Base-by-base conservation (phyloP, 257 asterid species). In the Penstemon eatonii region DNA sequence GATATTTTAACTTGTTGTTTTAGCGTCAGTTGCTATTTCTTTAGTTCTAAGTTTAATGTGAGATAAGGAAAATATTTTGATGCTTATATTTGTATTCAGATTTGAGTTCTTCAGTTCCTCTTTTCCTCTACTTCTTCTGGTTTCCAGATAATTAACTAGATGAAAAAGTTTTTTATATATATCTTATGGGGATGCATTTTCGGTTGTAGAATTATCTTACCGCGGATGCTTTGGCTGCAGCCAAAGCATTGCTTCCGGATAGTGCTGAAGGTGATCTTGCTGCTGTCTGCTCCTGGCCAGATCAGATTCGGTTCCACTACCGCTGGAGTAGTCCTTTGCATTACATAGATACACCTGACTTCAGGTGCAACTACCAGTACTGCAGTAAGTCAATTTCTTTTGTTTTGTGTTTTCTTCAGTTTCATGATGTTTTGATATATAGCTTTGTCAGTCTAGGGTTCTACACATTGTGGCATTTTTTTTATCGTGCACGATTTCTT, bases 201-300 rank as follows among this genome's bases (percentile, higher is more conserved):
- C 33, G 69, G 65, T 13, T 66, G 57, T 53, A 85, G 99, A 91
- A 68, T 70, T 93, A 74, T 80, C 95, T 93, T 56, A 83, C 86
- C 5, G 87, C 79, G 75, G 89, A 88, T 44, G 88, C 96, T 66
- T 54, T 73, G 67, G 69, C 88, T 62, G 84, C 87, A 42, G 84
- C 90, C 56, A 84, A 83, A 75, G 78, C 78, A 39, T 76, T 93
- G 86, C 99, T 93, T 65, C 97, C 99, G 46, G 94, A 75, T 67
- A 51, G 33, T 9, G 97, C 99, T 18, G 92, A 93, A 78, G 99
- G 99, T 37, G 95, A 90, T 39, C 90, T 93, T 73, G 88, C 99
- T 45, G 50, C 79, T 73, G 91, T 90, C 67, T 93, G 99, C 83
- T 73, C 89, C 55, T 93, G 99, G 99, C 59, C 99, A 0, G 99